A percentile compares a stretch with the other conserved stretches of the same genome.
phyloP scores from a whole-genome alignment of 169 alveolate species.

The Plasmodium gonderi region DNA sequence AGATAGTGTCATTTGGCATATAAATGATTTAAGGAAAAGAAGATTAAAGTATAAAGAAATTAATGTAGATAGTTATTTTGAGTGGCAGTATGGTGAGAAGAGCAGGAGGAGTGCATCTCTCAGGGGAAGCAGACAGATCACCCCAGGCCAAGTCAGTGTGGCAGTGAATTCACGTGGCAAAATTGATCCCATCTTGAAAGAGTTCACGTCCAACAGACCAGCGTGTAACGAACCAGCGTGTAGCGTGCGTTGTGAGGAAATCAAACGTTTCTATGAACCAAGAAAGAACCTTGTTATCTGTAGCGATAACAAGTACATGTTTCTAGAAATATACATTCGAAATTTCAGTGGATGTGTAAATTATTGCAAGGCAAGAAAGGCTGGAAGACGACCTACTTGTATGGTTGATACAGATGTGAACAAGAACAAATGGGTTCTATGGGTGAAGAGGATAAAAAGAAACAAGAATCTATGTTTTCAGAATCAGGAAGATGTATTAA shows the following conservation, averaged over 20 bases:
- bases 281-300: conserved; percentile 38
- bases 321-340: conserved; percentile 34
- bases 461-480: conserved; percentile 46
- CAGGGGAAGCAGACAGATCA: too few relatives aligned
- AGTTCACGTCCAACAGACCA: too few relatives aligned
- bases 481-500: conserved; percentile 40
- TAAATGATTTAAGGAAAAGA: neutral
- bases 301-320: conserved; percentile 51
- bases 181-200: neutral
- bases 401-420: conserved; percentile 36
- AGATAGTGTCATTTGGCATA: neutral
- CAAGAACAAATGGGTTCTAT: conserved; percentile 56
- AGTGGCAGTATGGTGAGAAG: neutral
- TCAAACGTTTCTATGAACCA: neutral
- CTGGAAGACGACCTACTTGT: conserved; percentile 59
- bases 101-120: too few relatives aligned
- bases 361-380: conserved; percentile 49
- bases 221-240: too few relatives aligned
- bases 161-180: too few relatives aligned
- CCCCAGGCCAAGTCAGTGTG: too few relatives aligned
- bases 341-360: conserved; percentile 59
- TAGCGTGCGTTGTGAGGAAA: too few relatives aligned
- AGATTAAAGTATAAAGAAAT: neutral
- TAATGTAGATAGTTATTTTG: conserved; percentile 18
- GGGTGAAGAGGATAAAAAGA: conserved; percentile 69